Base-by-base conservation (phyloP, 2,329 filamentous ascomycete species). In the Colletotrichum sansevieriae region DNA sequence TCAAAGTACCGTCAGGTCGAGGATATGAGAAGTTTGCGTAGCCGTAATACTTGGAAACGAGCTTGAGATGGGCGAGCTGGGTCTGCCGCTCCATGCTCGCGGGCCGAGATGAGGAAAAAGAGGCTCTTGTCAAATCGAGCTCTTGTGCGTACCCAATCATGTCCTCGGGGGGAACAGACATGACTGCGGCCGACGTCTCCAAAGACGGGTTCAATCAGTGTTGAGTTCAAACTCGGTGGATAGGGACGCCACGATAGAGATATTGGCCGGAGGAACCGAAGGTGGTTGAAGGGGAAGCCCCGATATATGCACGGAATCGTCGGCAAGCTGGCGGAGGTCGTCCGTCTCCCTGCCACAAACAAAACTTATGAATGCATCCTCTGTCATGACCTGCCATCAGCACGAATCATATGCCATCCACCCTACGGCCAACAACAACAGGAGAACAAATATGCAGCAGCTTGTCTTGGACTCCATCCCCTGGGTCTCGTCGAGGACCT, bases 11-110 rank as follows among this genome's bases (percentile, higher is more conserved):
- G 52, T 75, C 75, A 35, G 73, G 75, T 47, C 76, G 76, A 56
- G 80, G 80, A 65, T 81, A 81, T 8, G 80, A 82, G 70, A 80
- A 82, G 74, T 82, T 82, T 70, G 78, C 76, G 60, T 81, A 76
- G 43, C 79, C 77, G 62, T 78, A 78, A 61, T 80, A 79, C 68
- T 81, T 81, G 18, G 79, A 77, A 33, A 81, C 79, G 56, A 82
- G 77, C 63, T 78, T 78, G 68, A 81, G 75, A 71, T 80, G 76
- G 35, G 77, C 78, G 60, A 80, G 74, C 68, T 77, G 78, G 72
- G 75, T 78, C 51, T 76, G 71, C 62, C 73, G 74, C 71, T 82
- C 79, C 79, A 82, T 81, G 71, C 68, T 71, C 41, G 66, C 52
- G 37, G 66, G 67, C 33, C 63, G 61, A 56, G 64, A 71, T 51